Conservation (phyloP, 176 grass and related monocot species). For the Neostapfia colusana region DNA sequence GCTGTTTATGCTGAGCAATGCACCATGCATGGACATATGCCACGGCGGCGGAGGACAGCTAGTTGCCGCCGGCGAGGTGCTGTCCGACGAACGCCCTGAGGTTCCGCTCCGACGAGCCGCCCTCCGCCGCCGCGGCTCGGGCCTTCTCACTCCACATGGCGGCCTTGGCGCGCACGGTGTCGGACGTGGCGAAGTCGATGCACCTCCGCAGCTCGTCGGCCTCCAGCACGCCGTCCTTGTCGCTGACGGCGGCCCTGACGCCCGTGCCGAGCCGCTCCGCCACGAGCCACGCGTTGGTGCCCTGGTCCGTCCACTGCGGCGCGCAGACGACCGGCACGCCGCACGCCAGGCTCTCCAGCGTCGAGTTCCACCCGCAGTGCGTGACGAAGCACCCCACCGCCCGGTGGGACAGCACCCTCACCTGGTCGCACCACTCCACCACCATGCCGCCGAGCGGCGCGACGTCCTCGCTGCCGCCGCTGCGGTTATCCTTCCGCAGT, state of each 20-base stretch:
- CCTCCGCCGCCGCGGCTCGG: slow-evolving; percentile 25
- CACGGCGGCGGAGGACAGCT: background rate
- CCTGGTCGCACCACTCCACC: slow-evolving; percentile 85
- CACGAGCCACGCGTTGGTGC: slow-evolving; percentile 63
- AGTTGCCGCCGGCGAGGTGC: slow-evolving; percentile 24
- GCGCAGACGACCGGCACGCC: slow-evolving; percentile 58
- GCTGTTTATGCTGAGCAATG: background rate
- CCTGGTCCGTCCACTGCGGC: slow-evolving; percentile 76
- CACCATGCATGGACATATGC: background rate
- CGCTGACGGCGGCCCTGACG: slow-evolving; percentile 42
- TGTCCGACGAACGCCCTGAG: slow-evolving; percentile 49
- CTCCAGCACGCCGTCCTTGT: slow-evolving; percentile 52
- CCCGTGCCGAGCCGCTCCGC: slow-evolving; percentile 56
- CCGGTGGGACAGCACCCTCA: slow-evolving; percentile 58
- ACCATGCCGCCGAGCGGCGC: slow-evolving; percentile 29
- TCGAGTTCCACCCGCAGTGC: slow-evolving; percentile 75
- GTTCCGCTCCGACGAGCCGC: slow-evolving; percentile 54
- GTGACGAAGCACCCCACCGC: slow-evolving; percentile 73
- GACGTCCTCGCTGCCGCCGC: background rate
- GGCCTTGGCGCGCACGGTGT: slow-evolving; percentile 53
- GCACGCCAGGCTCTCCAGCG: slow-evolving; percentile 42
- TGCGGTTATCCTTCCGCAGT: slow-evolving; percentile 60
- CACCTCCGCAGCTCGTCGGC: slow-evolving; percentile 61
- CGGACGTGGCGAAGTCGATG: slow-evolving; percentile 41
- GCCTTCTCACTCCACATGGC: slow-evolving; percentile 54